These are phyloP conservation scores for Taxawa tesnikishii DNA, from an alignment of 2,329 filamentous ascomycete genomes.

Conservation along the genomic window DNA sequence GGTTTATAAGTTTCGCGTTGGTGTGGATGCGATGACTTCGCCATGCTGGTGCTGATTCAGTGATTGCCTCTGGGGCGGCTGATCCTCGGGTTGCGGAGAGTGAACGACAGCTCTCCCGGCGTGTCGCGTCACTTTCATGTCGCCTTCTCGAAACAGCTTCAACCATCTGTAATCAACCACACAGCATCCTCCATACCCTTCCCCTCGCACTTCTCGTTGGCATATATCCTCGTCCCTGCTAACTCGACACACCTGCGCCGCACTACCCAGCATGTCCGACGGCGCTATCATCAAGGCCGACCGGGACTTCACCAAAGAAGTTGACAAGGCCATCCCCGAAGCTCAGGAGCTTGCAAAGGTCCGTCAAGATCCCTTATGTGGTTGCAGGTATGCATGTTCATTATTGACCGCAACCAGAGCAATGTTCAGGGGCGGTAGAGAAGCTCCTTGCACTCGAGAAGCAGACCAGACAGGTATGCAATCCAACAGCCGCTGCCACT, in stretches of 20 bases:
- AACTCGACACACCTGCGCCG: no score
- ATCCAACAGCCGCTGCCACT: background rate
- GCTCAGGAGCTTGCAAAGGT: conserved; percentile 84
- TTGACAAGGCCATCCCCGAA: conserved; percentile 81
- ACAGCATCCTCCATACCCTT: background rate
- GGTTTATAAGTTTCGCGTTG: no score
- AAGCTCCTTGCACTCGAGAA: conserved; percentile 89
- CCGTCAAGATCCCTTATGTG: conserved; percentile 12
- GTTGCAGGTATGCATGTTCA: conserved; percentile 8
- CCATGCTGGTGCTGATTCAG: no score
- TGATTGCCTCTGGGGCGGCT: no score
- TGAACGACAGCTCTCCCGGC: no score
- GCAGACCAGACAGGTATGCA: conserved; percentile 79
- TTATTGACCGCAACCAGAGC: conserved; percentile 34
- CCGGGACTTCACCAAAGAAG: conserved; percentile 97
- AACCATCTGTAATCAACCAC: no score
- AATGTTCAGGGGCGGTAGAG: conserved; percentile 82
- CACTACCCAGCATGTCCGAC: conserved; percentile 55
- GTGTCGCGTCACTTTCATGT: no score
- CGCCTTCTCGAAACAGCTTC: no score
- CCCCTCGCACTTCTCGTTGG: no score
- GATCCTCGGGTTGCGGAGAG: no score
- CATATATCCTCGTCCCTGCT: no score
- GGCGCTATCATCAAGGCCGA: conserved; percentile 74
- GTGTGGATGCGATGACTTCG: no score